Percentiles rank a stretch among this genome's conserved stretches.
phyloP scores from a whole-genome alignment of 2,329 filamentous ascomycete genomes.

The Orbilia oligospora region DNA sequence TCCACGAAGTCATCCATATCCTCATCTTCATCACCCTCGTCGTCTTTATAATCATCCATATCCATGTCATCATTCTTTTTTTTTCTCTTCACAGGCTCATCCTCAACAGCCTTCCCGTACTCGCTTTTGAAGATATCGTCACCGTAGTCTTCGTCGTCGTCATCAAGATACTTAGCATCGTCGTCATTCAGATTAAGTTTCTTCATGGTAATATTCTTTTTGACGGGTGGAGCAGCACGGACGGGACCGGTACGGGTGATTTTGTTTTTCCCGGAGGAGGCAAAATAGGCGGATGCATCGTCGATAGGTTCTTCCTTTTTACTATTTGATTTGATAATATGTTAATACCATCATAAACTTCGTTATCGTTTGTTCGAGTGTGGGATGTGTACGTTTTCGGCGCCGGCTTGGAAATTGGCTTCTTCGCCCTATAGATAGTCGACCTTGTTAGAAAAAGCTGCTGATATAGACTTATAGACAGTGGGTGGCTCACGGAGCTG shows the following conservation, averaged over 20 bases:
- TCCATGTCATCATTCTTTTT: slow-evolving; percentile 70
- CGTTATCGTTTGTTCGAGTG: not conserved
- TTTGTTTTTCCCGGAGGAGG: slow-evolving; percentile 72
- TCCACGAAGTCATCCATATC: slow-evolving; percentile 64
- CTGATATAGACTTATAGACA: not conserved
- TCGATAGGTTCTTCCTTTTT: slow-evolving; percentile 71
- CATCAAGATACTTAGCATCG: slow-evolving; percentile 75
- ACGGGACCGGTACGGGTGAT: slow-evolving; percentile 70
- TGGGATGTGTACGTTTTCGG: slow-evolving; percentile 48
- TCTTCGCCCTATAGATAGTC: slow-evolving; percentile 66
- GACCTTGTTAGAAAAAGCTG: not conserved
- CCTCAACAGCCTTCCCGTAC: slow-evolving; percentile 79
- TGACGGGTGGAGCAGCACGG: slow-evolving; percentile 66
- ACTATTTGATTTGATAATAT: slow-evolving; percentile 11
- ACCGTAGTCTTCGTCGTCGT: slow-evolving; percentile 79
- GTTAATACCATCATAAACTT: not conserved
- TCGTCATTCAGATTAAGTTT: slow-evolving; percentile 69
- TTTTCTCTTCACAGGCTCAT: slow-evolving; percentile 78
- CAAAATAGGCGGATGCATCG: slow-evolving; percentile 76
- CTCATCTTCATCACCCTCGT: slow-evolving; percentile 70
- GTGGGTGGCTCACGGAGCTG: slow-evolving; percentile 43
- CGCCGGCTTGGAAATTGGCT: slow-evolving; percentile 65
- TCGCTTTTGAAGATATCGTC: slow-evolving; percentile 88
- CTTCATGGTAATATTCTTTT: slow-evolving; percentile 67
- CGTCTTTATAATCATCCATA: slow-evolving; percentile 67